A percentile compares a stretch with the other conserved stretches of the same genome.
These are phyloP conservation scores for Clavariopsis aquatica DNA, from an alignment of 495 filamentous ascomycete genomes.

Conservation along the genomic window DNA sequence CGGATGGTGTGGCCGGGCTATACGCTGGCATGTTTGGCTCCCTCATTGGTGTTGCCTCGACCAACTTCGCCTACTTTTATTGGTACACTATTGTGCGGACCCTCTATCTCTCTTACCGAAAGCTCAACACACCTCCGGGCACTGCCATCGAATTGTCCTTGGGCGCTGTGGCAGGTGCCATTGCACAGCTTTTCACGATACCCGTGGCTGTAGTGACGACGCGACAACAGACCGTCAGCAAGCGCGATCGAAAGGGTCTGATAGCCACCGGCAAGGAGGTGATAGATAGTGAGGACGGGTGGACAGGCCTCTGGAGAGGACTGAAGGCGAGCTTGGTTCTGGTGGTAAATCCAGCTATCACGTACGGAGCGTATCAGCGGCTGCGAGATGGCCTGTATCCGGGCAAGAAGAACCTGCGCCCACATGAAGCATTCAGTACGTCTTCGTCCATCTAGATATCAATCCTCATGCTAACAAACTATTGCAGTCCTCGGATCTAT, in stretches of 20 bases:
- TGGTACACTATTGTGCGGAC: slow-evolving; percentile 92
- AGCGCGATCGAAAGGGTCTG: slow-evolving; percentile 80
- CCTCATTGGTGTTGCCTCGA: slow-evolving; percentile 88
- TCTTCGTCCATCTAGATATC: slow-evolving; percentile 40
- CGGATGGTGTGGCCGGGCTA: slow-evolving; percentile 78
- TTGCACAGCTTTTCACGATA: slow-evolving; percentile 95
- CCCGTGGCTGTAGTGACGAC: slow-evolving; percentile 95
- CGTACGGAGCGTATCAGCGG: slow-evolving; percentile 95
- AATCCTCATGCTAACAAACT: neutral
- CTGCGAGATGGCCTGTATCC: slow-evolving; percentile 78
- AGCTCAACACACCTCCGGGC: slow-evolving; percentile 64
- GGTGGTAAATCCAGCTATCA: slow-evolving; percentile 96
- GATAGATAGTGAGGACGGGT: slow-evolving; percentile 85
- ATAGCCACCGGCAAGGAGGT: slow-evolving; percentile 88
- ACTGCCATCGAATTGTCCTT: slow-evolving; percentile 84
- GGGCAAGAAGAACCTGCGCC: slow-evolving; percentile 71
- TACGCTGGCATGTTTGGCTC: slow-evolving; percentile 87
- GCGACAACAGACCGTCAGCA: slow-evolving; percentile 88
- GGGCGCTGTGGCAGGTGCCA: slow-evolving; percentile 83
- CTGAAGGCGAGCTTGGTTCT: slow-evolving; percentile 95
- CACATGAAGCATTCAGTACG: slow-evolving; percentile 91
- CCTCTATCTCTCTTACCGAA: slow-evolving; percentile 72
- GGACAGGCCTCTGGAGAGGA: slow-evolving; percentile 87
- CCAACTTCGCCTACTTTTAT: slow-evolving; percentile 99
- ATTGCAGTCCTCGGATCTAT: slow-evolving; percentile 79